Percentiles rank a stretch among this genome's conserved stretches.
Evolutionary conservation across 2,329 filamentous ascomycete species (phyloP).

Genomic region (Lasiodiplodia citricola): DNA sequence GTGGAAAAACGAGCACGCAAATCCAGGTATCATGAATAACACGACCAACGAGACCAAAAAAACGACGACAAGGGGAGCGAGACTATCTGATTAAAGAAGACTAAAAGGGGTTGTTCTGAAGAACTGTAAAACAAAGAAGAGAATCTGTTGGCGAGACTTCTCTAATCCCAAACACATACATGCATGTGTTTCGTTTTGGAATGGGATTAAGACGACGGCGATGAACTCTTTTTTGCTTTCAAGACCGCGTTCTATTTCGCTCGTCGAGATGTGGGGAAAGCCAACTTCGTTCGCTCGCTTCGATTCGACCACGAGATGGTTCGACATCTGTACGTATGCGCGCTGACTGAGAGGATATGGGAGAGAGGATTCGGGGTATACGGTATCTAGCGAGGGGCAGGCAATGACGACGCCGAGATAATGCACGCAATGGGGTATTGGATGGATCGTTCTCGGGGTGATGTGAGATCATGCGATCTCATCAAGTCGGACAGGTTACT

Average conservation of each 20-base stretch:
- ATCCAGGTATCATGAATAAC: constrained; percentile 24
- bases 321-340: background rate
- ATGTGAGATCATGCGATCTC: constrained; percentile 12
- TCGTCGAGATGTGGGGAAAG: background rate
- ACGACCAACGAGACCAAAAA: constrained; percentile 8
- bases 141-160: constrained; percentile 8
- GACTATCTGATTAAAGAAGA: constrained; percentile 17
- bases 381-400: constrained; percentile 12
- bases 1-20: constrained; percentile 13
- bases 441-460: constrained; percentile 8
- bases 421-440: constrained; percentile 13
- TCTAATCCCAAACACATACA: background rate
- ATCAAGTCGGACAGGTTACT: background rate
- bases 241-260: constrained; percentile 9
- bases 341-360: constrained; percentile 1
- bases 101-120: background rate
- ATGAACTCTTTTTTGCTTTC: constrained; percentile 8
- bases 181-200: background rate
- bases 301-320: background rate
- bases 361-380: constrained; percentile 14
- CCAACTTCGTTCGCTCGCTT: constrained; percentile 1
- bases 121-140: constrained; percentile 13
- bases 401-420: constrained; percentile 18
- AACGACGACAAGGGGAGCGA: background rate
- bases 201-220: background rate